phyloP scores from a whole-genome alignment of 129 eudicot species.

The Solidago caesia region DNA sequence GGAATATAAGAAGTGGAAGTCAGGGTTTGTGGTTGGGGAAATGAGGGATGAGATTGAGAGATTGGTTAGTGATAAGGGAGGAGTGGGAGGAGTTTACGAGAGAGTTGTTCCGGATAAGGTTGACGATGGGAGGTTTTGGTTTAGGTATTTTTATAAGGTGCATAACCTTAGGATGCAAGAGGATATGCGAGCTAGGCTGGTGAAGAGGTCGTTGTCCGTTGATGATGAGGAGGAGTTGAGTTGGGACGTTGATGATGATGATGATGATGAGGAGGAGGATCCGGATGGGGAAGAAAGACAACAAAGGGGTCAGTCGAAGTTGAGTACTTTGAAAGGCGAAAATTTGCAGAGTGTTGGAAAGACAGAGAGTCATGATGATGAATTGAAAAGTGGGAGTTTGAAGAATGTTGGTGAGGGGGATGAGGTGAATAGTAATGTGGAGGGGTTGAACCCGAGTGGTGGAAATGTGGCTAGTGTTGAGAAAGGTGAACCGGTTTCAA shows the following conservation, averaged over 20 bases:
- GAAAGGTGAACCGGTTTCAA: conserved; percentile 29
- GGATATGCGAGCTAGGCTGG: conserved; percentile 75
- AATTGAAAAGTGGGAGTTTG: conserved; percentile 15
- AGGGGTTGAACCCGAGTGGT: too few species aligned
- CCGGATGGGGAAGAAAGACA: background rate
- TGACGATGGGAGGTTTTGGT: conserved; percentile 72
- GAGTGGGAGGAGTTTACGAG: conserved; percentile 46
- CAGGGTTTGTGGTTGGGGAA: conserved; percentile 63
- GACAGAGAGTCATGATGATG: conserved; percentile 19
- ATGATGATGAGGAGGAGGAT: conserved; percentile 27
- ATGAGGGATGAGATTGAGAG: conserved; percentile 57
- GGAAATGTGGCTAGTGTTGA: conserved; percentile 21
- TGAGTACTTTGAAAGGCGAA: conserved; percentile 9
- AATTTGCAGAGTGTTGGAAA: conserved; percentile 18
- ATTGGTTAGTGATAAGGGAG: conserved; percentile 60
- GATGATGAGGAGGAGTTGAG: conserved; percentile 89
- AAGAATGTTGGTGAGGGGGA: conserved; percentile 26
- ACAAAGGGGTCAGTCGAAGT: conserved; percentile 13
- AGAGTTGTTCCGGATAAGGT: conserved; percentile 60
- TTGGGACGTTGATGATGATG: conserved; percentile 94
- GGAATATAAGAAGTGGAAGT: conserved; percentile 72
- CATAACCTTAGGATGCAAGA: conserved; percentile 69
- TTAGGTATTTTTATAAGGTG: conserved; percentile 72
- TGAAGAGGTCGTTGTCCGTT: conserved; percentile 62
- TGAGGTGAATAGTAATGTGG: conserved; percentile 12